Evolutionary conservation across 2,329 filamentous ascomycete genomes (phyloP).

Genomic region (Fusarium haematococcum): DNA sequence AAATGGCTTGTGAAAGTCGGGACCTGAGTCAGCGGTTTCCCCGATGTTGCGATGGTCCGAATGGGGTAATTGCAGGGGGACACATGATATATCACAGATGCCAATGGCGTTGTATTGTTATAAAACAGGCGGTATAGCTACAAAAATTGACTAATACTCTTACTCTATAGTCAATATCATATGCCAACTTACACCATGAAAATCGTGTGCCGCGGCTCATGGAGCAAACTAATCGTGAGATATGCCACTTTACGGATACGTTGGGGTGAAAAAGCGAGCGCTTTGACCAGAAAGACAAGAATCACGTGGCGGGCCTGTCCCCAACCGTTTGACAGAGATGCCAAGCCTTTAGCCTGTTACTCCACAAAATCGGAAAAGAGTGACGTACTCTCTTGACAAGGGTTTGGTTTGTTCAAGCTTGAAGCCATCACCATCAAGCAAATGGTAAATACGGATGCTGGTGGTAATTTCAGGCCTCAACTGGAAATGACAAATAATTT

Average conservation of each 20-base stretch:
- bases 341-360: constrained; percentile 1
- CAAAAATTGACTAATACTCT: not conserved
- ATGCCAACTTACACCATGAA: not conserved
- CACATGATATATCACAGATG: not conserved
- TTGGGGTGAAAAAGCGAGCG: constrained; percentile 18
- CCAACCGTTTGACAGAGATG: constrained; percentile 29
- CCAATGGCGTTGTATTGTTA: not conserved
- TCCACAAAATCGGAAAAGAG: not conserved
- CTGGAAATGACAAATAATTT: not conserved
- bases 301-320: constrained; percentile 31
- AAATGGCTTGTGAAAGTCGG: constrained; percentile 44
- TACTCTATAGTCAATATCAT: not conserved
- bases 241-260: constrained; percentile 4
- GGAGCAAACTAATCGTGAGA: not conserved
- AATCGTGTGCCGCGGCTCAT: constrained; percentile 6
- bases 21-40: constrained; percentile 24
- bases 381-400: not conserved
- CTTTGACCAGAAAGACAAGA: not conserved
- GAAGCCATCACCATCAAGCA: not conserved
- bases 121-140: not conserved
- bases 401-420: not conserved
- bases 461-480: not conserved
- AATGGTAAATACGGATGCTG: not conserved
- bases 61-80: not conserved
- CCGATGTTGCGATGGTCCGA: not conserved